A percentile compares a stretch with the other conserved stretches of the same genome.
Evolutionary conservation across 192 early-diverging fungal genomes (phyloP).

Genomic region (Gaertneriomyces semiglobifer): DNA sequence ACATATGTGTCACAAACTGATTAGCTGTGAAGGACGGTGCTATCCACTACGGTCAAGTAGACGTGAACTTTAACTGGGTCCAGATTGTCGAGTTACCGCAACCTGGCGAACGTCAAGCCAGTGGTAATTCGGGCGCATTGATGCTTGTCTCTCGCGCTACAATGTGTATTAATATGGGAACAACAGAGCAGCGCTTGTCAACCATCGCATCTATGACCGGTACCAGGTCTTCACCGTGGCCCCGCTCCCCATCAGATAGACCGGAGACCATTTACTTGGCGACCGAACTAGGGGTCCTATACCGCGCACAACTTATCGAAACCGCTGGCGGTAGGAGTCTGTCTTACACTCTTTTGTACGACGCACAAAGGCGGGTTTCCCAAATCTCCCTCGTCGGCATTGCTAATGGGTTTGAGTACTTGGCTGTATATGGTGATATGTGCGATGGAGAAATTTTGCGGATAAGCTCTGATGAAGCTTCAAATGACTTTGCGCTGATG

Average conservation of each 20-base stretch:
- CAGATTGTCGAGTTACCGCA: not conserved
- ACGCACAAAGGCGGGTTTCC: too few species aligned
- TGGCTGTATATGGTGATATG: conserved; percentile 37
- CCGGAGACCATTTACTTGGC: conserved; percentile 25
- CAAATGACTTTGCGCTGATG: not conserved
- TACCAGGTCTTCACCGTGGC: not conserved
- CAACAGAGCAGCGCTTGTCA: not conserved
- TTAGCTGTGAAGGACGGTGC: not conserved
- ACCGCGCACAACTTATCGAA: conserved; percentile 12
- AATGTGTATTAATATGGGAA: not conserved
- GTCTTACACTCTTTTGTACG: too few species aligned
- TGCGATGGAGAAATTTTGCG: conserved; percentile 37
- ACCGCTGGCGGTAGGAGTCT: too few species aligned
- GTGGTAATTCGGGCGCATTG: too few species aligned
- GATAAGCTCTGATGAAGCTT: conserved; percentile 14
- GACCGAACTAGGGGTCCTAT: conserved; percentile 27
- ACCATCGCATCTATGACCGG: conserved; percentile 6
- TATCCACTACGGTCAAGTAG: not conserved
- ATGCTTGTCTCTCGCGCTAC: not conserved
- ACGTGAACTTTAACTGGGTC: not conserved
- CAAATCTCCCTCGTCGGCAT: not conserved
- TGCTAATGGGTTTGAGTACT: conserved; percentile 4
- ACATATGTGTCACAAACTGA: not conserved
- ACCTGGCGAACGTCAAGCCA: too few species aligned
- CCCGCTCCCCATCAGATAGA: not conserved